These are phyloP conservation scores for Zygosaccharomyces bisporus DNA, from an alignment of 805 yeast species.

Conservation along the genomic window DNA sequence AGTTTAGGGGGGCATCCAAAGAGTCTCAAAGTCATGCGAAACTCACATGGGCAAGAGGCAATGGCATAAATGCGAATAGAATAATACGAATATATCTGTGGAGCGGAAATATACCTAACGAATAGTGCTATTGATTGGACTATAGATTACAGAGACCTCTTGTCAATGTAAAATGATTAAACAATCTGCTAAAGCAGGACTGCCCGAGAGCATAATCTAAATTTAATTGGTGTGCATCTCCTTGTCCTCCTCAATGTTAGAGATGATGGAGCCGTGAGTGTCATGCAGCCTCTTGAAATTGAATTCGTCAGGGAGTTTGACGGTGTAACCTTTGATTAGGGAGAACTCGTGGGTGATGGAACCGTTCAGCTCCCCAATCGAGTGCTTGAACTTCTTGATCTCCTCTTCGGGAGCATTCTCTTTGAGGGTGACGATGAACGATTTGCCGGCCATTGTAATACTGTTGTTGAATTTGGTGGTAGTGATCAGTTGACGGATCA, in stretches of 20 bases:
- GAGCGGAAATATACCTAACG: too few relatives aligned
- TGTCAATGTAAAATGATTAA: too few relatives aligned
- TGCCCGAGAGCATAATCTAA: background rate
- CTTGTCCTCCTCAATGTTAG: constrained; percentile 62
- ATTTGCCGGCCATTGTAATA: constrained; percentile 16
- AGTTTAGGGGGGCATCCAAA: background rate
- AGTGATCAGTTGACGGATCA: background rate
- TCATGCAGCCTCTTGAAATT: constrained; percentile 46
- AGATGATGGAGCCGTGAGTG: constrained; percentile 46
- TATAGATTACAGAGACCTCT: too few relatives aligned
- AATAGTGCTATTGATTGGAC: too few relatives aligned
- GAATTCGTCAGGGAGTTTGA: constrained; percentile 49
- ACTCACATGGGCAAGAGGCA: too few relatives aligned
- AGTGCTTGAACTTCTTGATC: constrained; percentile 36
- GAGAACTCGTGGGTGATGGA: constrained; percentile 46
- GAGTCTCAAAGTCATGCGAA: background rate
- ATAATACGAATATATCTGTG: background rate
- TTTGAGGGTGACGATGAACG: constrained; percentile 42
- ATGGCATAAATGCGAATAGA: background rate
- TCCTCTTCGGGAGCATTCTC: constrained; percentile 43
- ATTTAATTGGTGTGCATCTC: constrained; percentile 46
- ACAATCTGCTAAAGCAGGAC: too few relatives aligned
- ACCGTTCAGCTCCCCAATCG: constrained; percentile 42
- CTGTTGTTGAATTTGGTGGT: background rate
- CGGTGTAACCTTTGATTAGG: constrained; percentile 47